Conservation (phyloP, 306 rosid species). For the Medicago arabica region DNA sequence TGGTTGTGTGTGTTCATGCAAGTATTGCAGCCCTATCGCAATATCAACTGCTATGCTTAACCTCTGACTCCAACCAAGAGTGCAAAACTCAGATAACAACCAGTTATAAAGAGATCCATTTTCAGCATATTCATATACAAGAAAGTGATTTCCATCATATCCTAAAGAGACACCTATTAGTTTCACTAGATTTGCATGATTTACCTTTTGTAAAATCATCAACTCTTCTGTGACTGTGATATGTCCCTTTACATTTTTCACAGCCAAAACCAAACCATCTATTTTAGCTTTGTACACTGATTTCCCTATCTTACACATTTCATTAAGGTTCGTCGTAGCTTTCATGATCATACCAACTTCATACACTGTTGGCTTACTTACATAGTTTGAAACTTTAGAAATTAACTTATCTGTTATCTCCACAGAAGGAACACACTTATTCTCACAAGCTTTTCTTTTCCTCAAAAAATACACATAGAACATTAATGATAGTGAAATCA, state of each 20-base stretch:
- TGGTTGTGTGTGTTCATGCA: slow-evolving; percentile 75
- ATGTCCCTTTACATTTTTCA: slow-evolving; percentile 60
- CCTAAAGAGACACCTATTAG: slow-evolving; percentile 62
- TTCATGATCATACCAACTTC: slow-evolving; percentile 55
- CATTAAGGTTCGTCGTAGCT: slow-evolving; percentile 65
- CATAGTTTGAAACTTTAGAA: slow-evolving; percentile 64
- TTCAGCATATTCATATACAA: slow-evolving; percentile 73
- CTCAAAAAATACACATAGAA: slow-evolving; percentile 22
- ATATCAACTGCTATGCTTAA: slow-evolving; percentile 69
- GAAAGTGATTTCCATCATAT: slow-evolving; percentile 49
- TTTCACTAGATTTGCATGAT: slow-evolving; percentile 70
- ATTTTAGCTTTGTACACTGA: slow-evolving; percentile 66
- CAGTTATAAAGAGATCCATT: slow-evolving; percentile 72
- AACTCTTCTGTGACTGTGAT: slow-evolving; percentile 60
- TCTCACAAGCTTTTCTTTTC: slow-evolving; percentile 35
- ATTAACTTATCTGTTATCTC: slow-evolving; percentile 56
- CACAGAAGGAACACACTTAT: slow-evolving; percentile 23
- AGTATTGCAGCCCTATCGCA: slow-evolving; percentile 68
- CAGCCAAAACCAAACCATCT: slow-evolving; percentile 53
- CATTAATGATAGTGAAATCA: slow-evolving; percentile 37
- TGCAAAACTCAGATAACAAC: slow-evolving; percentile 47
- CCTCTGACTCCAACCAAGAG: slow-evolving; percentile 72
- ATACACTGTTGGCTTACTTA: slow-evolving; percentile 59
- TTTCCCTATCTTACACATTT: slow-evolving; percentile 55
- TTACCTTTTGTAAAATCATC: slow-evolving; percentile 67